phyloP scores from a whole-genome alignment of 148 eudicot species.

The Limonium bicolor region DNA sequence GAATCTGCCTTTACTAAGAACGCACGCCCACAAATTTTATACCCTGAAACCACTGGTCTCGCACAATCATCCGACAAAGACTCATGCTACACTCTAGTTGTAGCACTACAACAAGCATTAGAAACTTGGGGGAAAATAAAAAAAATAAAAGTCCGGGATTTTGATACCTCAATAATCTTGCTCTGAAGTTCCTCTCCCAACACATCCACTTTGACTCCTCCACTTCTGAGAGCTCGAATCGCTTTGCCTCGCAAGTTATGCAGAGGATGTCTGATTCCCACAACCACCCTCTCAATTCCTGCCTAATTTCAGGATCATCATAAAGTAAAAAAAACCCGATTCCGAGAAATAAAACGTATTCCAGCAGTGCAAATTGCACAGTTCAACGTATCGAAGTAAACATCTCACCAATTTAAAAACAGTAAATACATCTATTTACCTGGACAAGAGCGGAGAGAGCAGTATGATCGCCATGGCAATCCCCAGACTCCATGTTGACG shows the following conservation, averaged over 20 bases:
- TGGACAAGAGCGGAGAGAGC: constrained; percentile 61
- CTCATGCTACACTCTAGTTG: too few species aligned
- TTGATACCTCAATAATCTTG: constrained; percentile 47
- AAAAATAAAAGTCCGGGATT: neutral
- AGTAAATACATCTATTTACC: constrained; percentile 17
- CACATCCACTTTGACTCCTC: constrained; percentile 78
- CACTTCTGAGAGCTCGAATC: constrained; percentile 57
- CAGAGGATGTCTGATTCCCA: constrained; percentile 85
- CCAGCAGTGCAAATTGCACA: too few species aligned
- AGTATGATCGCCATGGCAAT: constrained; percentile 57
- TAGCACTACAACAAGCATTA: too few species aligned
- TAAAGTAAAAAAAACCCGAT: neutral
- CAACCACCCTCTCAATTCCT: constrained; percentile 74
- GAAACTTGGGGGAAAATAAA: too few species aligned
- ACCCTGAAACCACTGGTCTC: too few species aligned
- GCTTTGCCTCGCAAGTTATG: constrained; percentile 78
- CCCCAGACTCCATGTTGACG: constrained; percentile 87
- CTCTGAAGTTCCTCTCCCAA: constrained; percentile 76
- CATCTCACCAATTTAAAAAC: too few species aligned
- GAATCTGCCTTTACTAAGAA: too few species aligned
- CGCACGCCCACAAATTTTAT: too few species aligned
- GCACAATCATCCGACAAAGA: too few species aligned
- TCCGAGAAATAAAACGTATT: too few species aligned
- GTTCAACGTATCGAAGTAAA: too few species aligned
- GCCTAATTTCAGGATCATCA: constrained; percentile 32